phyloP scores from a whole-genome alignment of 1,284 basidiomycete species.

The Cutaneotrichosporon dermatis region DNA sequence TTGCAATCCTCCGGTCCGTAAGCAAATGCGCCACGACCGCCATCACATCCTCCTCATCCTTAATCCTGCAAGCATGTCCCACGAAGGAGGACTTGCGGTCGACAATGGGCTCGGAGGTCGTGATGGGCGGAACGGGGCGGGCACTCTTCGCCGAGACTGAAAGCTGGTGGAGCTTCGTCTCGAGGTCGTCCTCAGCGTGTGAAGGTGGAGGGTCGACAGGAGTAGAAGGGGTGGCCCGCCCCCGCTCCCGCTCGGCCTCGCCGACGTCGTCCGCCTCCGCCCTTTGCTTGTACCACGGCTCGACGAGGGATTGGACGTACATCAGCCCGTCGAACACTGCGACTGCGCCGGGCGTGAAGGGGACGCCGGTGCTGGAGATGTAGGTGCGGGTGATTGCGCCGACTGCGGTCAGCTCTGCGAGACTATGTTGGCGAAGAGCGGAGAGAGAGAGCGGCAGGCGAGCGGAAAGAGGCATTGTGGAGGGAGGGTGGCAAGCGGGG shows the following conservation, averaged over 20 bases:
- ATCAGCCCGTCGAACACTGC: conserved; percentile 86
- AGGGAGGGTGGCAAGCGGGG: no score
- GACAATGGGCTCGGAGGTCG: conserved; percentile 67
- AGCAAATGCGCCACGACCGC: conserved; percentile 66
- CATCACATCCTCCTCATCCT: conserved; percentile 71
- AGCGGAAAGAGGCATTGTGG: background rate
- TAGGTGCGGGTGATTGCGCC: conserved; percentile 74
- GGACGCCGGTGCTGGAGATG: conserved; percentile 68
- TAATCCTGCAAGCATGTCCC: conserved; percentile 73
- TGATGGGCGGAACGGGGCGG: conserved; percentile 49
- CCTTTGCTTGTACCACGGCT: conserved; percentile 65
- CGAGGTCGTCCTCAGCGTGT: background rate
- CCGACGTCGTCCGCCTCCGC: conserved; percentile 58
- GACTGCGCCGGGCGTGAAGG: conserved; percentile 67
- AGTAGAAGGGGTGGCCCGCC: no score
- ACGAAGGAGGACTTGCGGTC: conserved; percentile 80
- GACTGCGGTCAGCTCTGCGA: conserved; percentile 43
- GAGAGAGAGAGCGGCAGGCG: no score
- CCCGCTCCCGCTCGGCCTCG: conserved; percentile 59
- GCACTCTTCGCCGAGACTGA: background rate
- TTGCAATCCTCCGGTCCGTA: conserved; percentile 56
- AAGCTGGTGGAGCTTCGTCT: background rate
- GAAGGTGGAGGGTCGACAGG: background rate
- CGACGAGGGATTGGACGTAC: conserved; percentile 64
- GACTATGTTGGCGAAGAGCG: no score